These are phyloP conservation scores for Solanum clarkiae DNA, from an alignment of 257 asterid species.

Conservation along the genomic window DNA sequence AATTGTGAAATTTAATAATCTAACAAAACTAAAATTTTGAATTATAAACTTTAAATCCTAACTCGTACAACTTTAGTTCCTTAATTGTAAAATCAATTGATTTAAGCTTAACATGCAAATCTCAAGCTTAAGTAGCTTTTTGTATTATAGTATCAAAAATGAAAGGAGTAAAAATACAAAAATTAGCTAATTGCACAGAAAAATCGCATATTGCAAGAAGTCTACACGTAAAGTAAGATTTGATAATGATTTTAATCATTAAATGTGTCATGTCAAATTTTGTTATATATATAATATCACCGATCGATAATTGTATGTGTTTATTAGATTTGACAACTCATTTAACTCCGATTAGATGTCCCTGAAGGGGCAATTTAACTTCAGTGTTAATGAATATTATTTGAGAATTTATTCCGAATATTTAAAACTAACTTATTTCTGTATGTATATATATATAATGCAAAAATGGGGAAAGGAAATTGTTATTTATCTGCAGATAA, in stretches of 20 bases:
- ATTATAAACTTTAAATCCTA: background rate
- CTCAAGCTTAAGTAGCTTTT: background rate
- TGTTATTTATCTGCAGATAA: too few species aligned
- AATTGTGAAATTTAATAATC: background rate
- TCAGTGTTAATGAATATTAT: too few species aligned
- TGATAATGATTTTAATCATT: background rate
- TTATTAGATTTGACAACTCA: too few species aligned
- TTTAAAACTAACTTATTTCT: too few species aligned
- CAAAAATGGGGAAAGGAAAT: too few species aligned
- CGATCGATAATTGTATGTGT: background rate
- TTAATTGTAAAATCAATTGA: background rate
- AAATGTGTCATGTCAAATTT: too few species aligned
- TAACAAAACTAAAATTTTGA: background rate
- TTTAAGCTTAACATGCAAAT: background rate
- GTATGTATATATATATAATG: too few species aligned
- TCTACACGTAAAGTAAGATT: background rate
- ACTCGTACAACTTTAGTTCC: background rate
- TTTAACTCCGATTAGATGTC: too few species aligned
- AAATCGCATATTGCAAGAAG: background rate
- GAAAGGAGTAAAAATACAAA: background rate
- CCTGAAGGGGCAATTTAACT: background rate
- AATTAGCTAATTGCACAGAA: background rate
- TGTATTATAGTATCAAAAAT: background rate
- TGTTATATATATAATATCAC: background rate
- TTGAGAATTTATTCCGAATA: too few species aligned